Percentiles rank a stretch among this genome's conserved stretches.
Evolutionary conservation across 352 stramenopile species (phyloP).

Genomic region (Blastocystis sp.): DNA sequence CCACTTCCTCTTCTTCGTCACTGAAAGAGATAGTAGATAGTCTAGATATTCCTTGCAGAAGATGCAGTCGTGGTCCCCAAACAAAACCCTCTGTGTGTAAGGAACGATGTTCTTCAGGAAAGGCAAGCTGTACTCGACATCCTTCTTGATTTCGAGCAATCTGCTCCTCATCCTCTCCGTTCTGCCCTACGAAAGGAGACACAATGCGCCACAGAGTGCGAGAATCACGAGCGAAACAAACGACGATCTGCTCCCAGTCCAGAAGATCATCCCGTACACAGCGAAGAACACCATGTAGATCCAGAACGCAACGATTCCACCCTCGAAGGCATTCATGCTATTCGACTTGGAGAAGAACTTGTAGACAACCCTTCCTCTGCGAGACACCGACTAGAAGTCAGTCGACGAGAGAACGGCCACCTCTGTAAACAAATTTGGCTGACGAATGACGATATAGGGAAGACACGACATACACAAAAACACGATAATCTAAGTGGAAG

Average conservation of each 20-base stretch:
- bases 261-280: constrained; percentile 1
- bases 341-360: background rate
- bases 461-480: constrained; percentile 45
- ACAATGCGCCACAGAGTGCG: background rate
- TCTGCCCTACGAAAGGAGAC: background rate
- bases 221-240: background rate
- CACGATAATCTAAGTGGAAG: background rate
- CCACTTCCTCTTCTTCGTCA: background rate
- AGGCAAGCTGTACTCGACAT: background rate
- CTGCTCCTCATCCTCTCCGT: background rate
- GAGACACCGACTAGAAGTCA: background rate
- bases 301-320: background rate
- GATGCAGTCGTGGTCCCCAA: constrained; percentile 14
- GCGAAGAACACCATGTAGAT: background rate
- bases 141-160: background rate
- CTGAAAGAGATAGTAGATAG: background rate
- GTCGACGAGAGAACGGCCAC: background rate
- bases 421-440: background rate
- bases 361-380: background rate
- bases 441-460: constrained; percentile 8
- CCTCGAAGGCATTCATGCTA: background rate
- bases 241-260: background rate
- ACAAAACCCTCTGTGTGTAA: background rate
- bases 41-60: constrained; percentile 34
- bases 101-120: background rate